Evolutionary conservation across 495 filamentous ascomycete genomes (phyloP).

Genomic region (Platismatia glauca): DNA sequence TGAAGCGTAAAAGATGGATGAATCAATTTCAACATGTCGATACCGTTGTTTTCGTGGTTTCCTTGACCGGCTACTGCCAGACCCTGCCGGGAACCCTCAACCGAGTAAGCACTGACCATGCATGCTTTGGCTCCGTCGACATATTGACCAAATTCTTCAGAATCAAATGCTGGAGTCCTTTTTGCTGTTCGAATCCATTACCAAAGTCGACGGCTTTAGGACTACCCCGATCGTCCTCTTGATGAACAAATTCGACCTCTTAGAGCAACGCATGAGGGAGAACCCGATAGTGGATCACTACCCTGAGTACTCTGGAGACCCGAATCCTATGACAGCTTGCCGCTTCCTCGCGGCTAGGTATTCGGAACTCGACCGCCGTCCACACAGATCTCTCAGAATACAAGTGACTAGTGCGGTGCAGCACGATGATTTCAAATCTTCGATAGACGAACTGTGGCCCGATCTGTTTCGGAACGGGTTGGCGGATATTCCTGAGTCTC

Average conservation of each 20-base stretch:
- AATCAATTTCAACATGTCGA: slow-evolving; percentile 11
- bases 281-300: slow-evolving; percentile 8
- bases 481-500: background rate
- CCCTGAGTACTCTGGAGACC: slow-evolving; percentile 6
- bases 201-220: background rate
- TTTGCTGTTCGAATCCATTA: slow-evolving; percentile 2
- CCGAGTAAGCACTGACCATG: background rate
- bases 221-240: slow-evolving; percentile 4
- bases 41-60: slow-evolving; percentile 13
- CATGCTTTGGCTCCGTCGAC: background rate
- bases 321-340: slow-evolving; percentile 5
- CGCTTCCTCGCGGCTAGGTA: slow-evolving; percentile 13
- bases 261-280: slow-evolving; percentile 1
- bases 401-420: slow-evolving; percentile 4
- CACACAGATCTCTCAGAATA: slow-evolving; percentile 44
- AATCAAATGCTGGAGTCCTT: slow-evolving; percentile 15
- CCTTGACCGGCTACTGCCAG: slow-evolving; percentile 18
- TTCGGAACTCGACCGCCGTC: slow-evolving; percentile 43
- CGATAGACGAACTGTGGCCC: background rate
- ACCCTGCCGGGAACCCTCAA: slow-evolving; percentile 1
- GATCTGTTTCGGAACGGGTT: background rate
- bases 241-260: slow-evolving; percentile 15
- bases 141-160: background rate
- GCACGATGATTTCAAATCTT: background rate
- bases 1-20: slow-evolving; percentile 12